These are phyloP conservation scores for Calophaca sinica DNA, from an alignment of 306 rosid species.

Conservation along the genomic window DNA sequence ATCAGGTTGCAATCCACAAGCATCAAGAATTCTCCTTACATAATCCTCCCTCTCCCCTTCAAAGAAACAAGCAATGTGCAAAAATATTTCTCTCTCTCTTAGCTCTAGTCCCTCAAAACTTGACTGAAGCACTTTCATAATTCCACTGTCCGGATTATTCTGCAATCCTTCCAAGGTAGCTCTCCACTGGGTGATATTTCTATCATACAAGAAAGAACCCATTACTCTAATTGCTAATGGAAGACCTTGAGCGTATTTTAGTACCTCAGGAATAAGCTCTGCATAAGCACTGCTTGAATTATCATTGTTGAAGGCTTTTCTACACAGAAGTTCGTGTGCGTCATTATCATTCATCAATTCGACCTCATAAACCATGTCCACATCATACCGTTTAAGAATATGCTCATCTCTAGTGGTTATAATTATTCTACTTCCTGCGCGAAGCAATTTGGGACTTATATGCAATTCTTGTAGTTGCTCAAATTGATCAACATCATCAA, in stretches of 20 bases:
- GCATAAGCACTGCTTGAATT: not conserved
- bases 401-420: not conserved
- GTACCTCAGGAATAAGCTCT: not conserved
- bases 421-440: not conserved
- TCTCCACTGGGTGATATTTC: not conserved
- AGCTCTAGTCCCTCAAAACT: not conserved
- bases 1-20: not conserved
- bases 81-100: conserved; percentile 3
- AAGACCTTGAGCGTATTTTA: conserved; percentile 18
- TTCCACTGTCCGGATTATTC: not conserved
- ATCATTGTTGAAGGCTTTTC: conserved; percentile 30
- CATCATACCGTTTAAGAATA: conserved; percentile 5
- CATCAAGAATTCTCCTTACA: conserved; percentile 8
- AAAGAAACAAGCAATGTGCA: conserved; percentile 28
- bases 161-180: not conserved
- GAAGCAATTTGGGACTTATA: not conserved
- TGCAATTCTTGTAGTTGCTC: conserved; percentile 9
- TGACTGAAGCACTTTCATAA: not conserved
- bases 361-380: not conserved
- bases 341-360: conserved; percentile 1
- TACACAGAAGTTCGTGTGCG: not conserved
- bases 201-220: conserved; percentile 15
- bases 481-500: conserved; percentile 12
- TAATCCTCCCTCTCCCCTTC: conserved; percentile 13
- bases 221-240: not conserved